phyloP scores from a whole-genome alignment of 192 early-diverging fungal species.

The Coemansia sp. region DNA sequence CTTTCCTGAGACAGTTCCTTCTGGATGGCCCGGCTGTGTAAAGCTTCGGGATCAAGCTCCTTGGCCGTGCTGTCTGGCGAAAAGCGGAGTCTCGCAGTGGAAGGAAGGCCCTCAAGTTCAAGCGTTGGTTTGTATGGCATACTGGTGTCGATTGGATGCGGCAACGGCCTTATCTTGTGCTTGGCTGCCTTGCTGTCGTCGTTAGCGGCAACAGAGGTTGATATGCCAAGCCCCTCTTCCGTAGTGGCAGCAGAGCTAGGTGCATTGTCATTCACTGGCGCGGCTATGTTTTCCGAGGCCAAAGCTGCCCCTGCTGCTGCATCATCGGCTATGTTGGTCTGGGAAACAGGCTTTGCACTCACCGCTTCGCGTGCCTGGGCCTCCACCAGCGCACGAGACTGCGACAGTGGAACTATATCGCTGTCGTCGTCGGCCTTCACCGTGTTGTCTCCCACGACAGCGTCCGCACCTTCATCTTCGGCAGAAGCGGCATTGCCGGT shows the following conservation, averaged over 20 bases:
- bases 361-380: constrained; percentile 11
- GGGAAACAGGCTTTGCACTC: constrained; percentile 3
- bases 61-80: constrained; percentile 27
- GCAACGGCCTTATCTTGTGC: neutral
- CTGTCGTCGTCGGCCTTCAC: constrained; percentile 35
- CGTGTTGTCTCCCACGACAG: neutral
- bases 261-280: neutral
- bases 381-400: constrained; percentile 29
- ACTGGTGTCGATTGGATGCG: constrained; percentile 8
- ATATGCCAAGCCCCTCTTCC: neutral
- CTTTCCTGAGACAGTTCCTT: neutral
- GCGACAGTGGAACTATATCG: constrained; percentile 47
- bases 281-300: neutral
- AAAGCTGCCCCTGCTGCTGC: neutral
- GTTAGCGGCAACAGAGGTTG: neutral
- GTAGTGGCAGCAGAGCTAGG: neutral
- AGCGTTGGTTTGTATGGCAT: neutral
- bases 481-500: neutral
- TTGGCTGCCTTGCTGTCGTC: neutral
- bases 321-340: neutral
- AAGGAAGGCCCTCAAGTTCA: neutral
- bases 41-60: neutral
- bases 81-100: constrained; percentile 17
- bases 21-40: neutral
- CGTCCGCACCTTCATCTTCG: neutral